Evolutionary conservation across 1,139 yeast species (phyloP), one percentile per base, ranked within the genome.

Genomic region (Diutina neorugosa): DNA sequence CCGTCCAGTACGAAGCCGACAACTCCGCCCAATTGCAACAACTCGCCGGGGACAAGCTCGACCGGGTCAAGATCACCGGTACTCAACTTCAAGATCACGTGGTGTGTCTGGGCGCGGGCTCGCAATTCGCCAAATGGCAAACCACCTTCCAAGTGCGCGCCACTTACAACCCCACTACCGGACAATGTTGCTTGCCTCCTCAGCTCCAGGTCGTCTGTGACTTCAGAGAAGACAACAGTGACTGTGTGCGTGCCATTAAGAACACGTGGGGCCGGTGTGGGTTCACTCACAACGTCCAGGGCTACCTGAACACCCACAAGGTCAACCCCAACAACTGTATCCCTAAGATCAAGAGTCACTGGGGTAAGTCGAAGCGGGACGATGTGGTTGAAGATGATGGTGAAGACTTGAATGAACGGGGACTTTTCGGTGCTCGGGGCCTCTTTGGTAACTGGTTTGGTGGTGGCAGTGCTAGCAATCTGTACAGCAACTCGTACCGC

Each of bases 231-330:
- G 48, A 44, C 23, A 16, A 16, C 12, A 18, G 27, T n/a, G 48
- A 44, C n/a, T 44, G 48, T 44, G 34, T 23, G n/a, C 48, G 48
- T 2, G 48, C 48, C 18, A 44, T 44, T 14, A 44, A 44, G 34
- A 44, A 44, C 27, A 44, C 48, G 18, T 44, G 48, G 48, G 48
- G 48, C 8, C 14, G 18, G 3, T 44, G 48, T 44, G 48, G 48
- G 2, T 44, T 6, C 19, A 3, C 7, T 11, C 48, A 44, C 19
- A 2, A 12, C n/a, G 18, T 44, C 14, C 37, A 44, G n/a, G 9
- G 34, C 19, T 44, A 44, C 37, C 4, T 2, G 18, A 4, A 12
- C 7, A 31, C 23, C 34, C n/a, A 23, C 8, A 21, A 23, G 34
- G 34, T 44, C n/a, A 23, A 14, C 7, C 48, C 48, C 11, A 12